Base-by-base conservation (phyloP, 768 basidiomycete species). In the Mycena amicta region DNA sequence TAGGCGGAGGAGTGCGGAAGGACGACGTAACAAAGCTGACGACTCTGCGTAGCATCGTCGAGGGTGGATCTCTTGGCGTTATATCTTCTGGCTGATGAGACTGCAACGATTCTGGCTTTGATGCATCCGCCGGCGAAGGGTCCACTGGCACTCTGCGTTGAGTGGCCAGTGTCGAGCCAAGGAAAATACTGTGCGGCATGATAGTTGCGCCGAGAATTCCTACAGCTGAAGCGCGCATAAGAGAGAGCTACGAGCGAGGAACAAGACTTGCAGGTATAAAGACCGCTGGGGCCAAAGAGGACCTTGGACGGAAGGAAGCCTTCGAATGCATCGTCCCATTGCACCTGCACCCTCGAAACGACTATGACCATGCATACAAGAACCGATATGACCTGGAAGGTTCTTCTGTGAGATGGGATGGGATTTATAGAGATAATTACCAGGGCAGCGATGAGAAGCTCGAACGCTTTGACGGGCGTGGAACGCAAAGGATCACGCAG, bases 161-260 rank as follows among this genome's bases (percentile, higher is more conserved):
- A 0, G 92, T 93, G 2, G 93, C 88, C 4, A 97, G 83, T 28
- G 86, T 84, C 2, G 92, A 93, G 4, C 94, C 95, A 16, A 97
- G 79, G 77, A 91, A 94, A n/a, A 97, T 78, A 58, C 88, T 89
- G 71, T 95, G 94, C 0, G 94, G 94, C 94, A 95, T 95, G 58
- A 94, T 88, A 2, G 93, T 97, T 1, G 93, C 92, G 28, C 90
- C 88, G 1, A 90, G 67, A 50, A 92, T 86, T 33, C 89, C 89
- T 53, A 90, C 83, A 28, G 62, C 62, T 64, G 31, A 16, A 41
- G 28, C 8, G 43, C 43, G n/a, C 3, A 41, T 60, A 16, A 31
- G 18, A 16, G 23, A 39, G 53, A 47, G 16, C 46, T 64, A 6
- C 25, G 28, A 51, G 41, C 51, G 46, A 41, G 22, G 20, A 28